phyloP scores from a whole-genome alignment of 768 basidiomycete genomes.

The Rubroboletus pulcherrimus region DNA sequence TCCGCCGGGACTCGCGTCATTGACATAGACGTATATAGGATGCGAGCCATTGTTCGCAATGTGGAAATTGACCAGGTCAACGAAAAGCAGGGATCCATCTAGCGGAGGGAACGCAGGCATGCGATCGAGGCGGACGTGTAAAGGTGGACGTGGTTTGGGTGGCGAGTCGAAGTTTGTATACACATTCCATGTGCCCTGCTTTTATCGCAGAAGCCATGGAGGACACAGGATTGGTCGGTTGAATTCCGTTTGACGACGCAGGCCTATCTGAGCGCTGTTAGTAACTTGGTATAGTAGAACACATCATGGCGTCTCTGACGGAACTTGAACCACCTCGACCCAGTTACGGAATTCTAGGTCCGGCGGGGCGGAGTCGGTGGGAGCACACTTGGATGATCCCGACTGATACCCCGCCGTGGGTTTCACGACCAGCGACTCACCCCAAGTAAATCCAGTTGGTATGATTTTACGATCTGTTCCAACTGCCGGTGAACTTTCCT shows the following conservation, averaged over 20 bases:
- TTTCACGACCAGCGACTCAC: no score
- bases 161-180: not conserved
- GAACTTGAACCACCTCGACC: not conserved
- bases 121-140: not conserved
- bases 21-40: constrained; percentile 14
- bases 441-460: no score
- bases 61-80: constrained; percentile 24
- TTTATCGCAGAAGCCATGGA: not conserved
- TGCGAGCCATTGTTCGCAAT: constrained; percentile 13
- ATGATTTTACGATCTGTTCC: not conserved
- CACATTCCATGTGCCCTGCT: not conserved
- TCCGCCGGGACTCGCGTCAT: constrained; percentile 7
- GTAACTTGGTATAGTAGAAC: not conserved
- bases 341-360: not conserved
- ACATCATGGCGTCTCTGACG: not conserved
- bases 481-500: not conserved
- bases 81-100: constrained; percentile 15
- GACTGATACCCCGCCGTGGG: no score
- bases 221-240: not conserved
- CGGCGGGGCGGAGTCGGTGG: not conserved
- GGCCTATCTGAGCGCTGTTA: not conserved
- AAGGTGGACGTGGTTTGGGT: not conserved
- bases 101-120: constrained; percentile 14
- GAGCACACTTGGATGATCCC: no score
- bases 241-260: not conserved